Base-by-base conservation (phyloP, 2,329 filamentous ascomycete genomes). In the Pestalotiopsis sp. region DNA sequence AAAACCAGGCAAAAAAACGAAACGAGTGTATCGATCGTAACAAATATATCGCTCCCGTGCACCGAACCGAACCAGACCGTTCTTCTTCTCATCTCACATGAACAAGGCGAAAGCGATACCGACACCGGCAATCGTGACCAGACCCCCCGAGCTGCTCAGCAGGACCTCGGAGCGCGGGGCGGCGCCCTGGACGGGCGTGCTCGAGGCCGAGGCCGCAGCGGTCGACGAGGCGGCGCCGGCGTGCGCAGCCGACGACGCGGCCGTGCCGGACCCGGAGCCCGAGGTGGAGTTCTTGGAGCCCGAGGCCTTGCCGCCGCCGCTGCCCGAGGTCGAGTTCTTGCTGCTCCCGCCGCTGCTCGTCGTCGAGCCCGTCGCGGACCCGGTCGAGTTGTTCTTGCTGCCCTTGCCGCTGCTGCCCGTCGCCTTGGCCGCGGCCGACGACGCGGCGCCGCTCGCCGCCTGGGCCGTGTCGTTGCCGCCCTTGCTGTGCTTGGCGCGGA, bases 71-170 rank as follows among this genome's bases (percentile, higher is more conserved):
- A 57, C 14, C n/a, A 39, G 31, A 31, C n/a, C 27, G 6, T 17
- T 38, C 56, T 14, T 7, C 36, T 14, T 3, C 31, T 11, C n/a
- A 7, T 36, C 39, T 59, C 36, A 70, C 61, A 66, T 66, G 41
- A 67, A 68, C 49, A 70, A 17, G 12, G 63, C 38, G 31, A 70
- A 68, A 3, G 59, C 66, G 13, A 68, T 61, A 58, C 66, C 69
- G 3, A 70, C 38, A 27, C 67, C 69, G 17, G 67, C 69, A 9
- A 68, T 31, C 57, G 66, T 68, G 5, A 68, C 67, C 57, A 70
- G 12, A 13, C 67, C 36, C 27, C 57, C 65, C 27, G 61, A 36
- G 49, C 17, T 49, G 41, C 38, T 49, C 20, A 64, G 17, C 25
- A 36, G n/a, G 61, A 64, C 12, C 61, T 45, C 61, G 11, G 36